Percentiles rank a stretch among this genome's conserved stretches.
These are phyloP conservation scores for Scleroderma citrinum DNA, from an alignment of 768 basidiomycete genomes.

Conservation along the genomic window DNA sequence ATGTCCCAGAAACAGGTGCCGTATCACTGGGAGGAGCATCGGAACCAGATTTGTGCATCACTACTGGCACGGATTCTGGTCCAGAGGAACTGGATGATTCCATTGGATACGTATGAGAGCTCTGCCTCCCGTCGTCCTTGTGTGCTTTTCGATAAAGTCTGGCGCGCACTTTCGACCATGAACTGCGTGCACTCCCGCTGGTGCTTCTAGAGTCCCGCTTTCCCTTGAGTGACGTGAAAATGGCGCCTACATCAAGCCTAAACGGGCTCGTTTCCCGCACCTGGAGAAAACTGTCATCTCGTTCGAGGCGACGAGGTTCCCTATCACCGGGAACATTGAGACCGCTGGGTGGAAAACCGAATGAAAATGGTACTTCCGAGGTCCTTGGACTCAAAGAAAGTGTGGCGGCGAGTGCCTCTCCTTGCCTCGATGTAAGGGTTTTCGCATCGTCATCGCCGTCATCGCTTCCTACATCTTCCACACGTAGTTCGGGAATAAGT, in stretches of 20 bases:
- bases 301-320: conserved; percentile 2
- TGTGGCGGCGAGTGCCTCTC: conserved; percentile 35
- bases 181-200: conserved; percentile 19
- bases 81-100: conserved; percentile 21
- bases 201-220: conserved; percentile 17
- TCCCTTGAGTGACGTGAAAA: conserved; percentile 16
- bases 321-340: conserved; percentile 5
- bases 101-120: conserved; percentile 7
- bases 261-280: conserved; percentile 44
- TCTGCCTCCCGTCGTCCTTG: conserved; percentile 23
- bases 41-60: conserved; percentile 21
- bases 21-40: conserved; percentile 14
- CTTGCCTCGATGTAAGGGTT: conserved; percentile 26
- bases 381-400: conserved; percentile 43
- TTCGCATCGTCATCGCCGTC: conserved; percentile 24
- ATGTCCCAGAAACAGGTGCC: conserved; percentile 24
- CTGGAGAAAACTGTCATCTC: conserved; percentile 25
- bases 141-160: conserved; percentile 28
- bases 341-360: not conserved
- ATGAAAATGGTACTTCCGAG: conserved; percentile 21
- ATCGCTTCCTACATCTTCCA: conserved; percentile 9
- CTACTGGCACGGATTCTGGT: conserved; percentile 27
- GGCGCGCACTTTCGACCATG: conserved; percentile 27
- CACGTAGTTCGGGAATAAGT: conserved; percentile 18
- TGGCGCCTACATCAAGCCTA: conserved; percentile 34